These are phyloP conservation scores for Lodderomyces margitis DNA, from an alignment of 1,139 yeast species.

Conservation along the genomic window DNA sequence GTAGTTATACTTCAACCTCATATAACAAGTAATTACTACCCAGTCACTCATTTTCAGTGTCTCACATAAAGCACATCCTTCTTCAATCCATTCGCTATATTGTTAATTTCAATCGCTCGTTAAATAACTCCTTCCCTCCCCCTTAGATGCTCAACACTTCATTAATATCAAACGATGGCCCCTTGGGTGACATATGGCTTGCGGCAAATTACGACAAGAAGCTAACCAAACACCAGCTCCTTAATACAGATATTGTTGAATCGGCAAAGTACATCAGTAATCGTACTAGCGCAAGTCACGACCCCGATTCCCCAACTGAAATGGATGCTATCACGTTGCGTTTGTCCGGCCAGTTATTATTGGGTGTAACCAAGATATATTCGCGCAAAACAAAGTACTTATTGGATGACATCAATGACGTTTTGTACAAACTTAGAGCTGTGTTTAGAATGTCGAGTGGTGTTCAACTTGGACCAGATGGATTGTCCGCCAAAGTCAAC, in stretches of 20 bases:
- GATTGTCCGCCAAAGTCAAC: constrained; percentile 28
- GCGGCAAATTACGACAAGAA: constrained; percentile 88
- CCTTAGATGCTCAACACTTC: constrained; percentile 8
- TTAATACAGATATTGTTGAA: constrained; percentile 67
- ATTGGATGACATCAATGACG: constrained; percentile 81
- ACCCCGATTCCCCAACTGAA: constrained; percentile 5
- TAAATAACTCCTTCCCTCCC: neutral
- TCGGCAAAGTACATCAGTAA: constrained; percentile 34
- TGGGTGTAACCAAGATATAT: constrained; percentile 87
- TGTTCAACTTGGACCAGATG: constrained; percentile 30
- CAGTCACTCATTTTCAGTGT: no score
- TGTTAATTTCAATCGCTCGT: neutral
- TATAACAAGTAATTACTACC: no score
- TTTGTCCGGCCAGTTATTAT: constrained; percentile 81
- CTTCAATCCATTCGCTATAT: neutral
- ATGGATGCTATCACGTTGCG: constrained; percentile 64
- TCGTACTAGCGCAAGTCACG: constrained; percentile 5
- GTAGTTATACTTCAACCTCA: no score
- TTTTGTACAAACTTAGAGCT: constrained; percentile 68
- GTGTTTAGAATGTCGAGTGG: constrained; percentile 56
- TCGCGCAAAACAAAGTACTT: constrained; percentile 83
- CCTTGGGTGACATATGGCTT: constrained; percentile 88
- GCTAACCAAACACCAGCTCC: constrained; percentile 70
- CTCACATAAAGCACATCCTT: no score
- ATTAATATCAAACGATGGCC: constrained; percentile 62